Conservation (phyloP, 164 flowering plant genomes). For the Pachysandra terminalis region DNA sequence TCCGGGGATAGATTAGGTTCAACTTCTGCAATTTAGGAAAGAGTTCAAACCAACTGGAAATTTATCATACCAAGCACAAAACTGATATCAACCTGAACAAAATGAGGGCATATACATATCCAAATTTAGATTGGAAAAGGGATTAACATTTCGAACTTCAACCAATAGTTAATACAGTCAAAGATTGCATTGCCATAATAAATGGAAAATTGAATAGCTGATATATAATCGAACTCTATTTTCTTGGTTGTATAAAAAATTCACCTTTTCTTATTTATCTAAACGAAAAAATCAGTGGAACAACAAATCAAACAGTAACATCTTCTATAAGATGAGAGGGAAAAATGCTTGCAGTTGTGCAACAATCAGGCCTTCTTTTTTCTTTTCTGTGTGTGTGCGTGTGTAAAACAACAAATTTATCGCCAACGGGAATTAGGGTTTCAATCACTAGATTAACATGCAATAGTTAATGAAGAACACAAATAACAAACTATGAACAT, state of each 20-base stretch:
- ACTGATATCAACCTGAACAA: background rate
- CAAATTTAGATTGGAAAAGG: no score
- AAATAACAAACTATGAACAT: background rate
- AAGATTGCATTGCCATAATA: background rate
- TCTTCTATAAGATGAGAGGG: background rate
- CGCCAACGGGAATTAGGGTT: no score
- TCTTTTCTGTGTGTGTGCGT: no score
- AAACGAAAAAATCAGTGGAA: background rate
- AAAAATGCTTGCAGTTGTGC: background rate
- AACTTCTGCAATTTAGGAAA: constrained; percentile 29
- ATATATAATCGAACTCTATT: background rate
- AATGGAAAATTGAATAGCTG: background rate
- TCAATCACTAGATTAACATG: background rate
- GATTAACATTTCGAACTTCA: no score
- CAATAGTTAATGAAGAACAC: background rate
- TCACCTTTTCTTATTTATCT: no score
- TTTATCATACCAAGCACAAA: background rate
- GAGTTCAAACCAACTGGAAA: background rate
- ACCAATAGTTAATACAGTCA: background rate
- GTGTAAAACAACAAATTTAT: no score
- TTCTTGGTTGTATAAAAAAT: background rate
- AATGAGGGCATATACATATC: background rate
- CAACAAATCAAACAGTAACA: background rate
- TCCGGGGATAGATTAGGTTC: constrained; percentile 47
- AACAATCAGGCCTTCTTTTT: background rate